Conservation (phyloP, 108 stramenopile genomes). For the Nannochloropsis salina region DNA sequence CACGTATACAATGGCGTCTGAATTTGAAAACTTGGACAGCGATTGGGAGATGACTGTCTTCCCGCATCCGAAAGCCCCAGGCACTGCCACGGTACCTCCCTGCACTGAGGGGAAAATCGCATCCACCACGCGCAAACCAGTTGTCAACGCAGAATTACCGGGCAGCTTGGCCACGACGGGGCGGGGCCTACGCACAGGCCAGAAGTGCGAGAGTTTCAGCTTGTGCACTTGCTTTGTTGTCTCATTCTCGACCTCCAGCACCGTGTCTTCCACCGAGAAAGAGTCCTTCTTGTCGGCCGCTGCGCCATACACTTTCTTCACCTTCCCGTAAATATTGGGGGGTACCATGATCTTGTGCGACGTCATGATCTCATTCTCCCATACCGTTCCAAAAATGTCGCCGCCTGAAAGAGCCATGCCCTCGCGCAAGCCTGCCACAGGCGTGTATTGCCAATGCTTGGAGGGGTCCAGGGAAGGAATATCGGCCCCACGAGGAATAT, state of each 20-base stretch:
- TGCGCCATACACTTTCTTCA: constrained; percentile 85
- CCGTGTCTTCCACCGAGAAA: constrained; percentile 85
- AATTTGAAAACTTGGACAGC: constrained; percentile 98
- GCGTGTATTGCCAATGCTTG: constrained; percentile 86
- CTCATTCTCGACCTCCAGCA: constrained; percentile 80
- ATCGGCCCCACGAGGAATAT: constrained; percentile 92
- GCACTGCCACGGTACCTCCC: constrained; percentile 98
- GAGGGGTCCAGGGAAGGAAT: constrained; percentile 80
- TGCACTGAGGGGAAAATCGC: constrained; percentile 92
- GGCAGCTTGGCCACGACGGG: constrained; percentile 96
- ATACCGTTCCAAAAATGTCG: constrained; percentile 89
- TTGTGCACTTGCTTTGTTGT: constrained; percentile 43
- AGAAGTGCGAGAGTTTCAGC: constrained; percentile 88
- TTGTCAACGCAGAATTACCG: constrained; percentile 92
- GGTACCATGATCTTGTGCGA: constrained; percentile 95
- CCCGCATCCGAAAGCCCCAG: constrained; percentile 99
- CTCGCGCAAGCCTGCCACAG: constrained; percentile 71
- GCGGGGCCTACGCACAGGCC: constrained; percentile 97
- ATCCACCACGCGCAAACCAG: constrained; percentile 97
- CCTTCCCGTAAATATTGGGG: constrained; percentile 92
- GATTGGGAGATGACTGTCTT: constrained; percentile 99
- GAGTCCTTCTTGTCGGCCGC: constrained; percentile 87
- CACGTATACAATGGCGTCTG: constrained; percentile 86
- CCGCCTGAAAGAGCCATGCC: constrained; percentile 73
- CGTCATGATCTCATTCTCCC: constrained; percentile 95